Conservation (phyloP, 805 yeast genomes). For the Cyberlindnera mississippiensis region DNA sequence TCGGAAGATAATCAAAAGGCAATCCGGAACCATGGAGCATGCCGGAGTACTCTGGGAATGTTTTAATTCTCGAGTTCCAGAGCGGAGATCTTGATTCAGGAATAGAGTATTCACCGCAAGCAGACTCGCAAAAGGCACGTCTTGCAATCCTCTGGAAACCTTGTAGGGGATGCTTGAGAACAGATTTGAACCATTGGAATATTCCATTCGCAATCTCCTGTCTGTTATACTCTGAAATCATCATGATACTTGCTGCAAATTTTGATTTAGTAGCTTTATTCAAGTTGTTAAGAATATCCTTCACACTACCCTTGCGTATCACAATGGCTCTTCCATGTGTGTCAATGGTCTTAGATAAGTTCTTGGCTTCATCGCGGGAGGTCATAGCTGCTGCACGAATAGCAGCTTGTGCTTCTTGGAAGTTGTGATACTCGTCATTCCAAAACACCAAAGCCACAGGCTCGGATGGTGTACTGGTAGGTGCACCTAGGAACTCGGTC, state of each 20-base stretch:
- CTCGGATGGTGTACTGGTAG: background rate
- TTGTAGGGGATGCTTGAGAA: conserved; percentile 36
- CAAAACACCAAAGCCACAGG: conserved; percentile 46
- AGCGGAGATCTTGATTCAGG: conserved; percentile 19
- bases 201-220: conserved; percentile 43
- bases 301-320: conserved; percentile 24
- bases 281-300: conserved; percentile 2
- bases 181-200: conserved; percentile 48
- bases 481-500: conserved; percentile 4
- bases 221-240: conserved; percentile 47
- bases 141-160: conserved; percentile 38
- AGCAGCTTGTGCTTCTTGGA: conserved; percentile 48
- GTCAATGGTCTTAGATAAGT: conserved; percentile 44
- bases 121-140: conserved; percentile 38
- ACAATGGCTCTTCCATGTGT: conserved; percentile 47
- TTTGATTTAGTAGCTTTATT: background rate
- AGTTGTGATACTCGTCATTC: conserved; percentile 75
- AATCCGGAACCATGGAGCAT: conserved; percentile 15
- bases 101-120: conserved; percentile 31
- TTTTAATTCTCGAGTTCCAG: conserved; percentile 19
- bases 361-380: conserved; percentile 29
- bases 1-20: conserved; percentile 9
- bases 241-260: conserved; percentile 36
- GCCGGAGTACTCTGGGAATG: conserved; percentile 13
- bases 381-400: conserved; percentile 35